Evolutionary conservation across 306 rosid species (phyloP).

Genomic region (Prunus fruticosa): DNA sequence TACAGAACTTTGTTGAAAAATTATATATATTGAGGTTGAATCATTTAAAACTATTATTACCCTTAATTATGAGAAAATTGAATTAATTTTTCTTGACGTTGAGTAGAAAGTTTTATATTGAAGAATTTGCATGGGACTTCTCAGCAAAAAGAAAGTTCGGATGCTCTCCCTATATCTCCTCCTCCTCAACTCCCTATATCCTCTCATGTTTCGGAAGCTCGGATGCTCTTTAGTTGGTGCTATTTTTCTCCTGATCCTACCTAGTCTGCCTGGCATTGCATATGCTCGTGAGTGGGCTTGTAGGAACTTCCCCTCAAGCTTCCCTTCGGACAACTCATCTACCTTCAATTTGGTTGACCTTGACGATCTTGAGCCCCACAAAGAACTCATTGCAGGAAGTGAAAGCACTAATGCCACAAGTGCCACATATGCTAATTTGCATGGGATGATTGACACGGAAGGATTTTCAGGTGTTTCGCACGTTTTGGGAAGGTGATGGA

Average conservation of each 20-base stretch:
- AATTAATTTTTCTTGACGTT: no score
- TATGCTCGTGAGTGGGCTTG: slow-evolving; percentile 32
- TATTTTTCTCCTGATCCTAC: slow-evolving; percentile 40
- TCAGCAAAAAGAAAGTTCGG: no score
- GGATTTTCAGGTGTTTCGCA: slow-evolving; percentile 13
- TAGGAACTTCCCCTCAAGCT: slow-evolving; percentile 7
- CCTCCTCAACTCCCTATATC: no score
- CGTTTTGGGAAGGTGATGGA: slow-evolving; percentile 33
- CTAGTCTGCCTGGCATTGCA: slow-evolving; percentile 47
- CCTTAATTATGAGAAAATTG: no score
- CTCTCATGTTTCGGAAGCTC: slow-evolving; percentile 24
- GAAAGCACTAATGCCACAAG: slow-evolving; percentile 3
- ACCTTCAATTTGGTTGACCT: slow-evolving; percentile 17
- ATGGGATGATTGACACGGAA: slow-evolving; percentile 23
- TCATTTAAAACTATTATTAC: no score
- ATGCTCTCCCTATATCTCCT: no score
- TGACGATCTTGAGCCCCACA: slow-evolving; percentile 38
- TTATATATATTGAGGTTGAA: no score
- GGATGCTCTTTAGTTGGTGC: slow-evolving; percentile 52
- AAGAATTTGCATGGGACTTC: no score
- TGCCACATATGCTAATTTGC: neutral
- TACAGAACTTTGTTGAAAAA: no score
- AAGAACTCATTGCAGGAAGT: slow-evolving; percentile 37
- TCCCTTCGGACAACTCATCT: slow-evolving; percentile 18
- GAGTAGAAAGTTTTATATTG: no score